phyloP scores from a whole-genome alignment of 1,139 yeast species.

The Candida dubliniensis region DNA sequence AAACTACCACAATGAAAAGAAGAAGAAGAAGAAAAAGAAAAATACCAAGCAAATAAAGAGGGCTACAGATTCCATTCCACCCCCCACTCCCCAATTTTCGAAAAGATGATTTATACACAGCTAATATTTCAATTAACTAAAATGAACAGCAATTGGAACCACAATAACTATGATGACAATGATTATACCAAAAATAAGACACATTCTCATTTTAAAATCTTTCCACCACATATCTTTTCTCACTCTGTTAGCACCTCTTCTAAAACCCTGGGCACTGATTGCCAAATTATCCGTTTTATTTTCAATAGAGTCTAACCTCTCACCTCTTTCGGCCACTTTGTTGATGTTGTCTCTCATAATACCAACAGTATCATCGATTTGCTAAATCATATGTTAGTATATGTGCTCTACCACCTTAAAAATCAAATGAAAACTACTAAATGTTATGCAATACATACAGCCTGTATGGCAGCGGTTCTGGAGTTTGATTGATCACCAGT shows the following conservation, averaged over 20 bases:
- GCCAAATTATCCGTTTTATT: slow-evolving; percentile 94
- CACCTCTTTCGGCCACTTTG: slow-evolving; percentile 94
- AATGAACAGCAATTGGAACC: slow-evolving; percentile 93
- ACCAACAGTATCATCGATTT: slow-evolving; percentile 95
- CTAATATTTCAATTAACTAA: slow-evolving; percentile 38
- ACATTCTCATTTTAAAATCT: slow-evolving; percentile 94
- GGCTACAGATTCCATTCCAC: no score
- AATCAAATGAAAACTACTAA: background rate
- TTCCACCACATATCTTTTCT: slow-evolving; percentile 99
- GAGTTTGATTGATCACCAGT: slow-evolving; percentile 54
- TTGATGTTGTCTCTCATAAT: slow-evolving; percentile 97
- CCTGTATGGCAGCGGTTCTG: slow-evolving; percentile 84
- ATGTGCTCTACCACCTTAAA: background rate
- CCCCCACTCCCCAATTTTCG: no score
- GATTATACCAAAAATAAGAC: slow-evolving; percentile 78
- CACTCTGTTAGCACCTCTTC: slow-evolving; percentile 95
- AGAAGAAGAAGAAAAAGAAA: no score
- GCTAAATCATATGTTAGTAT: slow-evolving; percentile 41
- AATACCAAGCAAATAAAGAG: no score
- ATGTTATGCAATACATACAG: slow-evolving; percentile 49
- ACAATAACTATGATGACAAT: slow-evolving; percentile 84
- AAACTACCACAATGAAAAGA: no score
- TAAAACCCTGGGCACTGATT: slow-evolving; percentile 91
- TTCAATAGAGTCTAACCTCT: slow-evolving; percentile 87
- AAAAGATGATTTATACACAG: background rate